These are phyloP conservation scores for Tuber calosporum DNA, from an alignment of 495 filamentous ascomycete species.

Conservation along the genomic window DNA sequence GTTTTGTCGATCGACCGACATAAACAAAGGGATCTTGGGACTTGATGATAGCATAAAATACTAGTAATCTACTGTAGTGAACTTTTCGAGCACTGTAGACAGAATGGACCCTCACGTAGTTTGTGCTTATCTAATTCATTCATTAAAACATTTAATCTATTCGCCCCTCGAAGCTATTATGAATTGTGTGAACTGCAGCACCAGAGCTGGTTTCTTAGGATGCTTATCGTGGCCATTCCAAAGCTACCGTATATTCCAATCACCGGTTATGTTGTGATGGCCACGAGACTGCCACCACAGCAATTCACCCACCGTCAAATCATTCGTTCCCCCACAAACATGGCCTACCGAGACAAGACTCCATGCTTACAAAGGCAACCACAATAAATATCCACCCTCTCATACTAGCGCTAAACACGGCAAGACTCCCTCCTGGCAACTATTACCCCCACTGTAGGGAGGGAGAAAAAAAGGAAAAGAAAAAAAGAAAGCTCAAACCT, in stretches of 20 bases:
- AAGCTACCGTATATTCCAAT: background rate
- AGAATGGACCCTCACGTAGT: background rate
- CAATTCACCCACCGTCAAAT: background rate
- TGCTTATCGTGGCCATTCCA: background rate
- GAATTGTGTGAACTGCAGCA: background rate
- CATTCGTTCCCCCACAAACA: background rate
- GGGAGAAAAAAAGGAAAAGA: background rate
- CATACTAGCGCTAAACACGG: background rate
- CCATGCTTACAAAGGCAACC: background rate
- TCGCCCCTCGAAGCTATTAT: background rate
- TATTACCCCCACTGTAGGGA: constrained; percentile 4
- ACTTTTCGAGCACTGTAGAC: background rate
- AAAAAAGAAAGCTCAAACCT: background rate
- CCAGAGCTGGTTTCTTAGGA: background rate
- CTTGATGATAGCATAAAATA: background rate
- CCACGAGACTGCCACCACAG: background rate
- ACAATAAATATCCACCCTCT: background rate
- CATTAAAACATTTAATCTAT: background rate
- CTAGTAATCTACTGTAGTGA: background rate
- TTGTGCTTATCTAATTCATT: background rate
- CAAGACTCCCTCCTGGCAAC: background rate
- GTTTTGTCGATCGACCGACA: background rate
- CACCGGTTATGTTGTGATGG: background rate
- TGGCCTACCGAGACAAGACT: background rate
- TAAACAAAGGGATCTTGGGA: background rate